Conservation (phyloP, 768 basidiomycete species). For the Boletus rubropictus region DNA sequence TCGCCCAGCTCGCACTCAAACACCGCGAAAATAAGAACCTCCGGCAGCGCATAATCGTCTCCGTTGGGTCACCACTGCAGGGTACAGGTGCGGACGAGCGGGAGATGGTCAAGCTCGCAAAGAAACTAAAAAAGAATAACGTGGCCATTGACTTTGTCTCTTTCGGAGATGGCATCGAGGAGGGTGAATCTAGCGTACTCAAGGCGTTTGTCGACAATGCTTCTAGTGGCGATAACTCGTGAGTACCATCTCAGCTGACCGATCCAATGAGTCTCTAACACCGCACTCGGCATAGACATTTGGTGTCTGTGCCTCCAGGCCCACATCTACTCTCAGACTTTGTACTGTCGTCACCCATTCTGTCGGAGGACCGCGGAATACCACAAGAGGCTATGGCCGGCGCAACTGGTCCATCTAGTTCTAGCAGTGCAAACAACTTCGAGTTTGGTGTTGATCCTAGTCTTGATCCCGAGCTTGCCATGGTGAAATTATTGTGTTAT, state of each 20-base stretch:
- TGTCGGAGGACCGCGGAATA: constrained; percentile 75
- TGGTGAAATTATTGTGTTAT: constrained; percentile 49
- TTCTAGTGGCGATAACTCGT: constrained; percentile 83
- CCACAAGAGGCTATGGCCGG: constrained; percentile 54
- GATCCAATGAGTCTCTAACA: neutral
- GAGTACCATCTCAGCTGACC: constrained; percentile 26
- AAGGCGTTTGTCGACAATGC: constrained; percentile 79
- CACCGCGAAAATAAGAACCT: constrained; percentile 98
- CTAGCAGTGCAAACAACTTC: constrained; percentile 50
- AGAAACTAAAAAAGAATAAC: constrained; percentile 99
- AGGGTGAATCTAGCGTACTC: constrained; percentile 61
- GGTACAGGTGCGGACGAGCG: constrained; percentile 69
- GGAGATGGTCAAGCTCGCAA: constrained; percentile 81
- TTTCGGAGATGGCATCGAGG: constrained; percentile 87
- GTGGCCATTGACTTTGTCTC: constrained; percentile 89
- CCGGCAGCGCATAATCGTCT: constrained; percentile 91
- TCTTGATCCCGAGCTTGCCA: constrained; percentile 93
- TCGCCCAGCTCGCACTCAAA: constrained; percentile 94
- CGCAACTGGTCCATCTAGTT: constrained; percentile 43
- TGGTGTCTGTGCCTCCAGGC: constrained; percentile 74
- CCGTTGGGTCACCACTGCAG: constrained; percentile 84
- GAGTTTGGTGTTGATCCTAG: constrained; percentile 94
- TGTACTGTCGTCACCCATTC: constrained; percentile 73
- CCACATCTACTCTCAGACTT: constrained; percentile 77
- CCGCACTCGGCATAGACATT: constrained; percentile 49